Evolutionary conservation across 768 basidiomycete genomes (phyloP).

Genomic region (Tricholoma hemisulphureum): DNA sequence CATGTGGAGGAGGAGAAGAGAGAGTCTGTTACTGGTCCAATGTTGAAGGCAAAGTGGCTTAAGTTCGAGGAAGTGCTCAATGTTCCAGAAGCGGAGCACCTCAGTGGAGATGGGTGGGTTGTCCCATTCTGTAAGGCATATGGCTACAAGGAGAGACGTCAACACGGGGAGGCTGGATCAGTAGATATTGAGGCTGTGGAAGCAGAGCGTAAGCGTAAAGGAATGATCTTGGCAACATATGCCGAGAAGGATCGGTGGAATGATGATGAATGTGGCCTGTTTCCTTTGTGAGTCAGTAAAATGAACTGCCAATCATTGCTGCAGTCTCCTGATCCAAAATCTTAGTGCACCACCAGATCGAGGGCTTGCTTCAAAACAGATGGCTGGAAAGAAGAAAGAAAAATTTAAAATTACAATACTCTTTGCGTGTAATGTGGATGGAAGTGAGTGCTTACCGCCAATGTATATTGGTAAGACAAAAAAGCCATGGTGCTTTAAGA

Average conservation of each 20-base stretch:
- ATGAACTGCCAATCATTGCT: too few species aligned
- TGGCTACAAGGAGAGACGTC: too few species aligned
- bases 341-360: slow-evolving; percentile 25
- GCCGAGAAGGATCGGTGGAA: slow-evolving; percentile 23
- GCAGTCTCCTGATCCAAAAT: too few species aligned
- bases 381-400: slow-evolving; percentile 36
- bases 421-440: too few species aligned
- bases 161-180: too few species aligned
- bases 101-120: too few species aligned
- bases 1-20: slow-evolving; percentile 26
- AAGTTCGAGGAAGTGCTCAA: slow-evolving; percentile 26
- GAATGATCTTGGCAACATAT: slow-evolving; percentile 10
- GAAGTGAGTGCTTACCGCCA: too few species aligned
- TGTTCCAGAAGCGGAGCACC: slow-evolving; percentile 29
- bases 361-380: slow-evolving; percentile 27
- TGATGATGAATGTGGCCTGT: slow-evolving; percentile 5
- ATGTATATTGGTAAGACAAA: too few species aligned
- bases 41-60: slow-evolving; percentile 23
- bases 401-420: too few species aligned
- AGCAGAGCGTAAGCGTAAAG: slow-evolving; percentile 16
- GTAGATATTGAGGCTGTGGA: background rate
- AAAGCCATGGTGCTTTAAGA: slow-evolving; percentile 30
- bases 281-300: slow-evolving; percentile 8
- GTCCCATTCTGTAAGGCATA: too few species aligned
- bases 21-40: slow-evolving; percentile 18